These are phyloP conservation scores for Stagonosporopsis chrysanthemi DNA, from an alignment of 2,329 filamentous ascomycete genomes.

Conservation along the genomic window DNA sequence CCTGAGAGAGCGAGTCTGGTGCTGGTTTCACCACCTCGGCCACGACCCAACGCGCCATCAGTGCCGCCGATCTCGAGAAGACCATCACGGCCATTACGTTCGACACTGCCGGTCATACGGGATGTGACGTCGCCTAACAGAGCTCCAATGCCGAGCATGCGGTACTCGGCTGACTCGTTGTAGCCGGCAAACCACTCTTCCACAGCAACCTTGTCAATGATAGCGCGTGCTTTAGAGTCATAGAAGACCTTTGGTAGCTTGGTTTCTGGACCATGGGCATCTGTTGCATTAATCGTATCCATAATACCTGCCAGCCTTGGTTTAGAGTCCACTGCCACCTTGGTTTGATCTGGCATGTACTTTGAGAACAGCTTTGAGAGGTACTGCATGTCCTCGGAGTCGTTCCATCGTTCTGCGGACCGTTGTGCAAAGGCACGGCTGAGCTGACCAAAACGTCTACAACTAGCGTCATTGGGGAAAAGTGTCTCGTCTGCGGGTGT, in stretches of 20 bases:
- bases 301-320: slow-evolving; percentile 89
- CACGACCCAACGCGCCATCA: slow-evolving; percentile 44
- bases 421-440: slow-evolving; percentile 57
- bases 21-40: slow-evolving; percentile 58
- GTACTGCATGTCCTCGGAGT: slow-evolving; percentile 81
- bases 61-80: slow-evolving; percentile 51
- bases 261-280: slow-evolving; percentile 82
- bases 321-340: slow-evolving; percentile 81
- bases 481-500: slow-evolving; percentile 58
- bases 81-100: slow-evolving; percentile 47
- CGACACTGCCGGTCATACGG: slow-evolving; percentile 53
- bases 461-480: slow-evolving; percentile 59
- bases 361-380: slow-evolving; percentile 78
- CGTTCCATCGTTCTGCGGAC: slow-evolving; percentile 58
- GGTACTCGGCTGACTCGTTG: slow-evolving; percentile 82
- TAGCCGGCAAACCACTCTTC: slow-evolving; percentile 97
- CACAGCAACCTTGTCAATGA: slow-evolving; percentile 75
- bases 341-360: slow-evolving; percentile 78
- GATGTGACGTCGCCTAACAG: slow-evolving; percentile 82
- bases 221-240: slow-evolving; percentile 71
- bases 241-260: slow-evolving; percentile 87
- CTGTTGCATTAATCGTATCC: slow-evolving; percentile 90
- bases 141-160: slow-evolving; percentile 84
- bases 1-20: slow-evolving; percentile 82
- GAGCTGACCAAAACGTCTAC: slow-evolving; percentile 57